Conservation (phyloP, 129 eudicot species). For the Artemisia annua region DNA sequence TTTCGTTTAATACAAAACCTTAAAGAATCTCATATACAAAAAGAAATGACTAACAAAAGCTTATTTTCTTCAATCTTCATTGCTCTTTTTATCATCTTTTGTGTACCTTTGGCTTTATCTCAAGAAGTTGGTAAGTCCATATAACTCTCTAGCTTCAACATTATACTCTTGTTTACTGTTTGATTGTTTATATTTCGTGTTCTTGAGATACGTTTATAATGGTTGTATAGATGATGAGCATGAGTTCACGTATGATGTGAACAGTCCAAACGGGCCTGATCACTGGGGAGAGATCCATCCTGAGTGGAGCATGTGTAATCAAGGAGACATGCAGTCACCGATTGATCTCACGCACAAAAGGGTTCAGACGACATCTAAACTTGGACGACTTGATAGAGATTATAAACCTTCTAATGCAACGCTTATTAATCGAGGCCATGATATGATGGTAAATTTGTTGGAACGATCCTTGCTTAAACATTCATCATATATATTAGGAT, state of each 20-base stretch:
- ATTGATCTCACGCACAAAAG: slow-evolving; percentile 41
- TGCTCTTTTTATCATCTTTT: slow-evolving; percentile 14
- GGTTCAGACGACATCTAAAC: slow-evolving; percentile 27
- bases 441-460: slow-evolving; percentile 38
- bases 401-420: slow-evolving; percentile 51
- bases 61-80: slow-evolving; percentile 18
- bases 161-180: not conserved
- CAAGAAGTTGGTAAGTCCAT: slow-evolving; percentile 46
- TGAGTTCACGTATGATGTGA: slow-evolving; percentile 32
- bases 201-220: not conserved
- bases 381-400: slow-evolving; percentile 29
- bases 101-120: slow-evolving; percentile 1
- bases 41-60: slow-evolving; percentile 15
- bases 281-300: slow-evolving; percentile 44
- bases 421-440: slow-evolving; percentile 54
- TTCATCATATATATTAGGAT: too few relatives aligned
- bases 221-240: slow-evolving; percentile 39
- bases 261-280: slow-evolving; percentile 33
- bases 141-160: not conserved
- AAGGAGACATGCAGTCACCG: slow-evolving; percentile 57
- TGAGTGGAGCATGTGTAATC: slow-evolving; percentile 43
- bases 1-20: not conserved
- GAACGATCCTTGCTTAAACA: too few relatives aligned
- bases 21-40: not conserved
- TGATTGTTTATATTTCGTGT: not conserved